These are phyloP conservation scores for Alternaria ethzedia DNA, from an alignment of 2,329 filamentous ascomycete genomes.

Conservation along the genomic window DNA sequence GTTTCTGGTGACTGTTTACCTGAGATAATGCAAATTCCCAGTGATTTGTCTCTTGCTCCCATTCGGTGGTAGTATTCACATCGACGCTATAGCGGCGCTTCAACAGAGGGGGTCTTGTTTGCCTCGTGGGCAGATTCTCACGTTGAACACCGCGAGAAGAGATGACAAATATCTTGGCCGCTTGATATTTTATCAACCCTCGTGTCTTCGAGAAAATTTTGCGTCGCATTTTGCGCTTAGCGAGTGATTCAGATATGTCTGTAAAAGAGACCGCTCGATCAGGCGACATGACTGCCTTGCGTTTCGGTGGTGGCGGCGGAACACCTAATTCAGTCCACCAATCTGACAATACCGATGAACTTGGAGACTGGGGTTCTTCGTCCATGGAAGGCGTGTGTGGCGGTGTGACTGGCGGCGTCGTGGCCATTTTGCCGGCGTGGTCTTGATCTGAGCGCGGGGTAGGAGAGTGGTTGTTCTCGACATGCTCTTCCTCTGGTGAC, in stretches of 20 bases:
- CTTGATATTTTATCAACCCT: constrained; percentile 1
- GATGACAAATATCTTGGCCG: constrained; percentile 6
- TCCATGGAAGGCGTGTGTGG: not conserved
- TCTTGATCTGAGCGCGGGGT: not conserved
- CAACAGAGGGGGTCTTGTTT: constrained; percentile 14
- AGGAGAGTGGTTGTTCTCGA: not conserved
- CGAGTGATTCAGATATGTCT: not conserved
- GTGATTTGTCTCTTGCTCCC: not conserved
- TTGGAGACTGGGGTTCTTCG: not conserved
- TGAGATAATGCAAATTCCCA: not conserved
- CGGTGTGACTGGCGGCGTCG: not conserved
- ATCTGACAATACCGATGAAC: not conserved
- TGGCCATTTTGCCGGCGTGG: not conserved
- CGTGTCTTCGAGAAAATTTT: constrained; percentile 17
- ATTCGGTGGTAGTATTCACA: constrained; percentile 9
- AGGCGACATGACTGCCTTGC: not conserved
- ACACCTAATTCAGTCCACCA: not conserved
- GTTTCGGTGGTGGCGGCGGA: not conserved
- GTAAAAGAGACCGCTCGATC: not conserved
- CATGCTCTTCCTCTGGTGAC: not conserved
- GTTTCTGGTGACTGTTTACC: not conserved
- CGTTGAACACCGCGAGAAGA: constrained; percentile 25
- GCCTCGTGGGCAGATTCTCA: constrained; percentile 16
- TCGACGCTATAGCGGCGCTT: constrained; percentile 34
- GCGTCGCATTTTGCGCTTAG: not conserved